Base-by-base conservation (phyloP, 306 rosid species). In the Cucumis sativus region DNA sequence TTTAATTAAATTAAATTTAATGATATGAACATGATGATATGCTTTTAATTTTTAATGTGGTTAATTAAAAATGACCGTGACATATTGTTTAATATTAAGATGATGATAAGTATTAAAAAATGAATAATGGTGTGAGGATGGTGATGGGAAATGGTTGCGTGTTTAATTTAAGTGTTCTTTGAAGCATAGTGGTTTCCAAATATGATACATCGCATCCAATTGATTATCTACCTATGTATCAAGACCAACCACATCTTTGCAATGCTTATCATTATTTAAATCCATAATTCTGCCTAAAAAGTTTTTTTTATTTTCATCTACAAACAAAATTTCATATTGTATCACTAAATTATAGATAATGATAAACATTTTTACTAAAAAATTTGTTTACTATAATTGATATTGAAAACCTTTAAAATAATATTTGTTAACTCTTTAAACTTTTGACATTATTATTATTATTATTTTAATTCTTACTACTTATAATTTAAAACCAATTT, bases 141-240 rank as follows among this genome's bases (percentile, higher is more conserved):
- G 59, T 70, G 58, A 23, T 47, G 8, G 58, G 75, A 70, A 41
- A 70, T 43, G 16, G 58, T 70, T 70, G 75, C 75, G 75, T 70
- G 59, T 23, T 70, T 70, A 70, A 70, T 14, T 39, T 47, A 70
- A 10, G 52, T 40, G 23, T 69, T 30, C 1, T 8, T 21, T 3
- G n/a, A 18, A 41, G 30, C 30, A 47, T 23, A 70, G 33, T 70
- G 75, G 75, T 3, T 47, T 13, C 41, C 40, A 43, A 70, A 47
- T 70, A 41, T 23, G 75, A 20, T 7, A 20, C 16, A 21, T 41
- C 57, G 2, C 12, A 70, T 70, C 59, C 74, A 35, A 67, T 67
- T 41, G 74, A 6, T 17, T 0, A 5, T 21, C 58, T 28, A 3
- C 3, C 30, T 28, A 28, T 28, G 3, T 28, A 28, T 28, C 30